Evolutionary conservation across 2,329 filamentous ascomycete species (phyloP).

Genomic region (Phoma herbarum): DNA sequence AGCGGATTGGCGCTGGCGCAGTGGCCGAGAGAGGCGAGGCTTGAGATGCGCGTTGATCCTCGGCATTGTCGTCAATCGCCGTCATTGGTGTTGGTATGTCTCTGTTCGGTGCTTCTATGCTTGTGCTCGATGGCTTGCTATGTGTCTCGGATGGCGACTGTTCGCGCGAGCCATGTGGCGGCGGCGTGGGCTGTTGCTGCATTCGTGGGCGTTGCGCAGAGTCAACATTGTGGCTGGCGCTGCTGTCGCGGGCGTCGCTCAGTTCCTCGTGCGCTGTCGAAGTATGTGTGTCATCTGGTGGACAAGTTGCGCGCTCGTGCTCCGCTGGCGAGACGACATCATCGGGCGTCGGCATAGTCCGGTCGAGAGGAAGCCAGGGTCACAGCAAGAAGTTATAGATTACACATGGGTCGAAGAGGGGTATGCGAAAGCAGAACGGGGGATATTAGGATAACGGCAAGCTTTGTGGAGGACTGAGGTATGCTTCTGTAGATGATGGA

Average conservation of each 20-base stretch:
- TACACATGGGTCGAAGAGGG: slow-evolving; percentile 30
- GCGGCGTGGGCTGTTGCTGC: slow-evolving; percentile 48
- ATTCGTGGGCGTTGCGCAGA: slow-evolving; percentile 11
- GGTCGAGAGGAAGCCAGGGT: slow-evolving; percentile 39
- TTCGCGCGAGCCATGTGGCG: slow-evolving; percentile 35
- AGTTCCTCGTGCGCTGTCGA: slow-evolving; percentile 39
- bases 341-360: slow-evolving; percentile 61
- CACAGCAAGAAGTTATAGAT: slow-evolving; percentile 29
- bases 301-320: slow-evolving; percentile 59
- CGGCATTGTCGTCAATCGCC: slow-evolving; percentile 45
- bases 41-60: slow-evolving; percentile 47
- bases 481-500: slow-evolving; percentile 17
- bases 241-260: slow-evolving; percentile 37
- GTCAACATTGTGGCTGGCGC: slow-evolving; percentile 28
- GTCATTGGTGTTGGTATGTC: slow-evolving; percentile 53
- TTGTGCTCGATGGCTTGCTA: slow-evolving; percentile 42
- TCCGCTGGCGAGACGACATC: slow-evolving; percentile 53
- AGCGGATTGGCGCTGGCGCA: slow-evolving; percentile 34
- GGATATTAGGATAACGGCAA: slow-evolving; percentile 10
- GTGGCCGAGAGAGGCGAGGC: slow-evolving; percentile 44
- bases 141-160: slow-evolving; percentile 38
- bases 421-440: slow-evolving; percentile 19
- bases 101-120: slow-evolving; percentile 46
- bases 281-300: slow-evolving; percentile 55
- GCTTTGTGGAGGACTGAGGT: slow-evolving; percentile 13